Evolutionary conservation across 2,329 filamentous ascomycete species (phyloP).

Genomic region (Colletotrichum karsti): DNA sequence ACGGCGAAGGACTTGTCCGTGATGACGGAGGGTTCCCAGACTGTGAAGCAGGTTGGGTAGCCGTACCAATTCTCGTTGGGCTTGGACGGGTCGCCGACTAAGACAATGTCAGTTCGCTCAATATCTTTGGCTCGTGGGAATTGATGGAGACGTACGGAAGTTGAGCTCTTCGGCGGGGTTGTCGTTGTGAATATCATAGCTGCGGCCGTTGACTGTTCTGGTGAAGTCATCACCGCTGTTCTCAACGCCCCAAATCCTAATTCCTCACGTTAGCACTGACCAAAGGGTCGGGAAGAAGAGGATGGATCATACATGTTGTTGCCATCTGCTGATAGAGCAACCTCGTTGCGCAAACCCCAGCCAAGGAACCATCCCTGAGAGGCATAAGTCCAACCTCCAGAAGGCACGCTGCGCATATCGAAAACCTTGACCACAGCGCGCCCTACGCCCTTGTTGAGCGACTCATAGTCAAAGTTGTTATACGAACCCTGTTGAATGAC

Average conservation of each 20-base stretch:
- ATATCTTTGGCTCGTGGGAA: background rate
- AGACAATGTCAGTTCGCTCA: background rate
- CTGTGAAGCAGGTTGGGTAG: constrained; percentile 68
- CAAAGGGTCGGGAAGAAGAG: background rate
- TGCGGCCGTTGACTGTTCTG: constrained; percentile 51
- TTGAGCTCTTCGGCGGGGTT: constrained; percentile 75
- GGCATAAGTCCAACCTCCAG: constrained; percentile 46
- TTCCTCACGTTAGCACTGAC: background rate
- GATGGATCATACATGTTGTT: constrained; percentile 33
- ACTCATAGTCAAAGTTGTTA: constrained; percentile 46
- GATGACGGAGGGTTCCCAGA: constrained; percentile 54
- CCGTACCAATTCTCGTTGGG: constrained; percentile 54
- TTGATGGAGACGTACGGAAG: constrained; percentile 50
- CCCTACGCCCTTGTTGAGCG: constrained; percentile 41
- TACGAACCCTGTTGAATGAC: constrained; percentile 49
- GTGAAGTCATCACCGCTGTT: constrained; percentile 63
- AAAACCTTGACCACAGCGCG: constrained; percentile 53
- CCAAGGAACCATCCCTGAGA: constrained; percentile 48
- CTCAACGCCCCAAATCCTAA: constrained; percentile 59
- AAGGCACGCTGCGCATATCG: constrained; percentile 44
- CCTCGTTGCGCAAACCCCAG: constrained; percentile 66
- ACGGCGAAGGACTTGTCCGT: constrained; percentile 39
- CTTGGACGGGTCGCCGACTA: constrained; percentile 39
- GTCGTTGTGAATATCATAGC: constrained; percentile 61
- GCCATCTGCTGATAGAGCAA: constrained; percentile 64